Conservation (phyloP, 2,329 filamentous ascomycete species). For the Aspergillus oerlinghausenensis region DNA sequence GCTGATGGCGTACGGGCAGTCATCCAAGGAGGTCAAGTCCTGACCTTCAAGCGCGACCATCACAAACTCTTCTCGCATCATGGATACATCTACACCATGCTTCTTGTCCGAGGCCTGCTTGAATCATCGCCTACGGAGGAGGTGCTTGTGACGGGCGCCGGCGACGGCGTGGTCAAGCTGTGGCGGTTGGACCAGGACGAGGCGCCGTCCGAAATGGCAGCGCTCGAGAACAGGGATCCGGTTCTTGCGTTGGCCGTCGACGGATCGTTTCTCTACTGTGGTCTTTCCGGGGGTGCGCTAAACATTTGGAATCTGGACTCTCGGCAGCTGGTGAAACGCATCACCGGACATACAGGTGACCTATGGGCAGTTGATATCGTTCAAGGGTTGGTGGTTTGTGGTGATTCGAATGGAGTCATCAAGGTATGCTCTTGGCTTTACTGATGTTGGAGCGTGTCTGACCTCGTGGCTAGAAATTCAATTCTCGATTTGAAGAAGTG, state of each 20-base stretch:
- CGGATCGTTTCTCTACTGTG: conserved; percentile 87
- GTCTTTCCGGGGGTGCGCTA: conserved; percentile 79
- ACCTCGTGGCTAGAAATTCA: conserved; percentile 56
- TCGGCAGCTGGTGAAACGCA: conserved; percentile 78
- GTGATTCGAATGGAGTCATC: conserved; percentile 80
- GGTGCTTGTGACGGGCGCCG: conserved; percentile 82
- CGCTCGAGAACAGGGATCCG: conserved; percentile 58
- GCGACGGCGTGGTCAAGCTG: conserved; percentile 91
- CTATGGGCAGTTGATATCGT: conserved; percentile 83
- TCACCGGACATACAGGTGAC: conserved; percentile 75
- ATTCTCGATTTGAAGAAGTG: conserved; percentile 77
- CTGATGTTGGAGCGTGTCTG: background rate
- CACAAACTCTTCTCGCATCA: conserved; percentile 88
- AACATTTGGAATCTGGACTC: conserved; percentile 98
- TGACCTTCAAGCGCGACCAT: conserved; percentile 78
- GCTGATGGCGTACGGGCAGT: conserved; percentile 45
- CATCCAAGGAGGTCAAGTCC: conserved; percentile 56
- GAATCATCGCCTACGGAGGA: conserved; percentile 64
- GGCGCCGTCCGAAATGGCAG: conserved; percentile 65
- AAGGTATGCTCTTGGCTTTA: conserved; percentile 54
- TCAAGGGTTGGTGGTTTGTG: conserved; percentile 80
- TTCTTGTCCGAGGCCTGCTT: conserved; percentile 70
- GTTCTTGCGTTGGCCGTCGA: conserved; percentile 79
- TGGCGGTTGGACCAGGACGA: conserved; percentile 66
- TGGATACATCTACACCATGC: conserved; percentile 96